Evolutionary conservation across 2,329 filamentous ascomycete species (phyloP).

Genomic region (Pseudocercospora cruenta): DNA sequence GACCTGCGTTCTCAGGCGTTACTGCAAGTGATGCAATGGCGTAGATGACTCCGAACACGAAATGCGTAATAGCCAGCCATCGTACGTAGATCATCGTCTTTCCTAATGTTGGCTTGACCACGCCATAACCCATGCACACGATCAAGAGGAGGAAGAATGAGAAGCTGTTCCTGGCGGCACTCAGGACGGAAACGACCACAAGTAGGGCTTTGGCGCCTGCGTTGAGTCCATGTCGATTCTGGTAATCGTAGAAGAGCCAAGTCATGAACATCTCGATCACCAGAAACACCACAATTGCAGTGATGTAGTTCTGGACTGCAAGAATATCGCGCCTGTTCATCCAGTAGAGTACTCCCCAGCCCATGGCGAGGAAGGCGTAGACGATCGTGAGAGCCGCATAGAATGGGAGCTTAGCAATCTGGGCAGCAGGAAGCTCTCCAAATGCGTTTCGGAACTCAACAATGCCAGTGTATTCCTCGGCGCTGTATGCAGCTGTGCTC

Average conservation of each 20-base stretch:
- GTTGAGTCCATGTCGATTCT: constrained; percentile 87
- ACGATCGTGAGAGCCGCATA: constrained; percentile 93
- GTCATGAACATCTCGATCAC: constrained; percentile 97
- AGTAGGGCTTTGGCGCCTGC: constrained; percentile 81
- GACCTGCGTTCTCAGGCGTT: constrained; percentile 85
- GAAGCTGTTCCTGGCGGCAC: constrained; percentile 93
- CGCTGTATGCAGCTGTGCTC: constrained; percentile 71
- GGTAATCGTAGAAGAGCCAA: constrained; percentile 97
- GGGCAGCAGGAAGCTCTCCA: constrained; percentile 89
- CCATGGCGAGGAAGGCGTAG: constrained; percentile 83
- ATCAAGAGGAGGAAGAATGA: constrained; percentile 98
- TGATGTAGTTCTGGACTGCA: constrained; percentile 98
- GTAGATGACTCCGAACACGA: constrained; percentile 92
- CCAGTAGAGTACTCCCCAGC: constrained; percentile 94
- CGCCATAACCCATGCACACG: constrained; percentile 98
- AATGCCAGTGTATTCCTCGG: constrained; percentile 73
- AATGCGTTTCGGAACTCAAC: constrained; percentile 95
- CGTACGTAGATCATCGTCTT: constrained; percentile 94
- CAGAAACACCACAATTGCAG: constrained; percentile 90
- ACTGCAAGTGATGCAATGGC: constrained; percentile 86
- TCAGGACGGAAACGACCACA: constrained; percentile 88
- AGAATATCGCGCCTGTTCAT: constrained; percentile 93
- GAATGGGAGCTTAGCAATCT: constrained; percentile 96
- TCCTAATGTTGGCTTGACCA: constrained; percentile 90
- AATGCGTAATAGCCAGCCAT: constrained; percentile 87